Conservation (phyloP, 192 early-diverging fungal species). For the Neocallimastix lanati region DNA sequence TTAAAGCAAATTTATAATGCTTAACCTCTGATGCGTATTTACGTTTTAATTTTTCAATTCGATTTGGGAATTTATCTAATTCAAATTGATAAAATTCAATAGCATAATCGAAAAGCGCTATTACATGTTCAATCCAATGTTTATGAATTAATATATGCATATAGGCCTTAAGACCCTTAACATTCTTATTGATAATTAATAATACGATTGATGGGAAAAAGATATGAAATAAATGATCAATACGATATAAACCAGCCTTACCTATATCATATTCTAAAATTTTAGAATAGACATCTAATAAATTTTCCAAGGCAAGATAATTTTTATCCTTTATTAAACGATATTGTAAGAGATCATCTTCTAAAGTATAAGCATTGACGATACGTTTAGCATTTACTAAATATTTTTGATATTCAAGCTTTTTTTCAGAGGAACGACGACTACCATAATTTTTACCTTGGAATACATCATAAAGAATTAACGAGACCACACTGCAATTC, state of each 20-base stretch:
- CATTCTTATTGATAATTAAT: neutral
- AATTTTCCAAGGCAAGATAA: neutral
- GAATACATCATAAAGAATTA: neutral
- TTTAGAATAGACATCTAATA: neutral
- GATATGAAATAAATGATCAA: neutral
- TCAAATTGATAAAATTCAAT: neutral
- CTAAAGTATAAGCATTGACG: neutral
- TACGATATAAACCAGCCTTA: neutral
- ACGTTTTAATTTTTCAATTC: neutral
- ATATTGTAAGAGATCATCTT: neutral
- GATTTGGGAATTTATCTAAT: neutral
- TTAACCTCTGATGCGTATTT: neutral
- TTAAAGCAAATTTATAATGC: neutral
- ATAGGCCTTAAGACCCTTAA: neutral
- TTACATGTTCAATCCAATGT: neutral
- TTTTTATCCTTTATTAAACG: neutral
- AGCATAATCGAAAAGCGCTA: neutral
- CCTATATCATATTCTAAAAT: neutral
- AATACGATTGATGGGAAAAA: neutral
- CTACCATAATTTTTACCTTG: neutral
- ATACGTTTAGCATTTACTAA: neutral
- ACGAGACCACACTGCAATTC: neutral
- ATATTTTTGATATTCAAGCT: neutral
- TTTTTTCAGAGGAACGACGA: neutral
- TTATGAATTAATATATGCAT: neutral